Evolutionary conservation across 768 basidiomycete species (phyloP).

Genomic region (Megacollybia marginata): DNA sequence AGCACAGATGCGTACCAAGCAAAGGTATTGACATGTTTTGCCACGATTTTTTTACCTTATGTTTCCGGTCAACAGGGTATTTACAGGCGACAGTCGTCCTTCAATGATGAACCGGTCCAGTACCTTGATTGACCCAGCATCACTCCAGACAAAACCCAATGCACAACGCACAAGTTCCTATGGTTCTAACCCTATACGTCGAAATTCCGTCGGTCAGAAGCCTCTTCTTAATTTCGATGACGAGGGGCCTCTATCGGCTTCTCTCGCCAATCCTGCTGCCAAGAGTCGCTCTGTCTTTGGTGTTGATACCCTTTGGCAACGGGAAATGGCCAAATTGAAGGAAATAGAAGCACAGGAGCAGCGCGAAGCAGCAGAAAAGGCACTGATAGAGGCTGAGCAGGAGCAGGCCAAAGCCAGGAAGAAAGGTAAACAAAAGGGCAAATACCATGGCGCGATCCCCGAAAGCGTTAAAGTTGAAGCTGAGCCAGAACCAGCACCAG

Average conservation of each 20-base stretch:
- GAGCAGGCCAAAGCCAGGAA: conserved; percentile 36
- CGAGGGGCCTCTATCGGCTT: conserved; percentile 26
- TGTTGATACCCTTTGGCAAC: conserved; percentile 88
- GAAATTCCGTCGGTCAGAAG: conserved; percentile 46
- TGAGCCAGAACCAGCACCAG: conserved; percentile 6
- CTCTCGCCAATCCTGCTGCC: conserved; percentile 22
- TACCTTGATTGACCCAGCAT: conserved; percentile 69
- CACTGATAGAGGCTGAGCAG: conserved; percentile 36
- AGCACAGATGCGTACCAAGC: conserved; percentile 71
- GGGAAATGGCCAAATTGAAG: conserved; percentile 75
- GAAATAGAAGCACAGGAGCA: conserved; percentile 69
- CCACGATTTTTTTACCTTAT: background rate
- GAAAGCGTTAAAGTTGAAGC: conserved; percentile 4
- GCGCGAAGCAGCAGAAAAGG: conserved; percentile 44
- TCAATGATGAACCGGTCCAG: conserved; percentile 82
- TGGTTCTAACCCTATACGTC: conserved; percentile 33
- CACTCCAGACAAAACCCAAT: conserved; percentile 42
- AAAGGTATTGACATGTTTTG: conserved; percentile 54
- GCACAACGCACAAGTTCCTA: conserved; percentile 39
- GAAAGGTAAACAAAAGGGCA: conserved; percentile 39
- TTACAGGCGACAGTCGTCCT: conserved; percentile 81
- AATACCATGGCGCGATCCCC: conserved; percentile 4
- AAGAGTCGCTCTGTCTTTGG: conserved; percentile 82
- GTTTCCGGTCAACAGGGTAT: conserved; percentile 46
- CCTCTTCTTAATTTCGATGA: conserved; percentile 65